phyloP scores from a whole-genome alignment of 2,329 filamentous ascomycete genomes.

The Sclerotinia nivalis region DNA sequence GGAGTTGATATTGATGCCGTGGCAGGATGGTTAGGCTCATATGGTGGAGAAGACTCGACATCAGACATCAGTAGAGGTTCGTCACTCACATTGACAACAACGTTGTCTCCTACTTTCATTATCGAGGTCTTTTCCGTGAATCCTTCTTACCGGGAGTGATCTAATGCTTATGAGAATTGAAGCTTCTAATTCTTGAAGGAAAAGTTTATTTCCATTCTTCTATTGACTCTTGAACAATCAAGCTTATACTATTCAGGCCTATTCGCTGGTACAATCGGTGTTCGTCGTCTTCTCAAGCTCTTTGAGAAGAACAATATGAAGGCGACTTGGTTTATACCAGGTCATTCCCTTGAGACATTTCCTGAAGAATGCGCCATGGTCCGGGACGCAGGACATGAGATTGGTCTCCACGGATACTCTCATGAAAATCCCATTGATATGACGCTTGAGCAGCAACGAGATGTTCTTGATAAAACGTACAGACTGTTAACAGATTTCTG shows the following conservation, averaged over 20 bases:
- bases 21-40: conserved; percentile 73
- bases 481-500: conserved; percentile 69
- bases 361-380: conserved; percentile 64
- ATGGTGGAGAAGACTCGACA: conserved; percentile 70
- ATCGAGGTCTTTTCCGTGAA: background rate
- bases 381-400: conserved; percentile 63
- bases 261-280: conserved; percentile 69
- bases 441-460: conserved; percentile 72
- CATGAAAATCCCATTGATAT: conserved; percentile 73
- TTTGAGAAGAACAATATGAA: conserved; percentile 74
- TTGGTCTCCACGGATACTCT: conserved; percentile 69
- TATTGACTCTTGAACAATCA: background rate
- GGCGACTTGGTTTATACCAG: conserved; percentile 65
- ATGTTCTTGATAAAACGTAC: conserved; percentile 74
- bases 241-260: conserved; percentile 47
- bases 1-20: conserved; percentile 77
- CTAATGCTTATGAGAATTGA: background rate
- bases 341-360: conserved; percentile 65
- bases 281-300: conserved; percentile 65
- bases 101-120: background rate
- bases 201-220: background rate
- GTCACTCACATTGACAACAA: background rate
- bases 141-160: background rate
- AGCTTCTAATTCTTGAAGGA: background rate
- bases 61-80: conserved; percentile 70